These are phyloP conservation scores for Monascus ruber DNA, from an alignment of 2,329 filamentous ascomycete genomes.

Conservation along the genomic window DNA sequence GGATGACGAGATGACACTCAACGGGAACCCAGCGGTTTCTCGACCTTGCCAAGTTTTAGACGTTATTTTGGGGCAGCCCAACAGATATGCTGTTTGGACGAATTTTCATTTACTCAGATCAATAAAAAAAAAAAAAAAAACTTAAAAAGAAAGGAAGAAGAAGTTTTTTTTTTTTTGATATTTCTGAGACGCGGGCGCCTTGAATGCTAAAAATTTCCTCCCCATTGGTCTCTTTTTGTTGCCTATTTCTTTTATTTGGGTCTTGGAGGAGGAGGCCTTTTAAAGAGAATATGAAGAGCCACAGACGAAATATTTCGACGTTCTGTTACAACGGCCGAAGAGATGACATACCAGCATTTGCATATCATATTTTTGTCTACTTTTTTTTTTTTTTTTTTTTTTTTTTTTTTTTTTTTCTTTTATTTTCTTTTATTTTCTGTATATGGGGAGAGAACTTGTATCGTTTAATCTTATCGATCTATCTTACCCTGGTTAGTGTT, in stretches of 20 bases:
- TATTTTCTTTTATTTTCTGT: neutral
- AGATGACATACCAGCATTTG: constrained; percentile 29
- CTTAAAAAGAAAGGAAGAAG: constrained; percentile 12
- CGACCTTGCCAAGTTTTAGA: constrained; percentile 32
- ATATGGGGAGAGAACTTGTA: no score
- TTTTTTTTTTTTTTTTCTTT: constrained; percentile 1
- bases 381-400: constrained; percentile 1
- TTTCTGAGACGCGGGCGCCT: constrained; percentile 14
- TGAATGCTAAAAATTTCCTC: constrained; percentile 11
- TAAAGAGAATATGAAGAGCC: constrained; percentile 25
- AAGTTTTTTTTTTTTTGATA: constrained; percentile 7
- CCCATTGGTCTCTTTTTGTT: no score
- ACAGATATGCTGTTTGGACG: constrained; percentile 21
- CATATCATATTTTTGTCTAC: constrained; percentile 11
- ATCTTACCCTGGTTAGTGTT: no score
- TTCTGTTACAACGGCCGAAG: constrained; percentile 19
- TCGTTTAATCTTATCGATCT: no score
- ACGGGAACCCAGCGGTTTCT: constrained; percentile 25
- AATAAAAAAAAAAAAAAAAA: constrained; percentile 20
- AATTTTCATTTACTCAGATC: constrained; percentile 14
- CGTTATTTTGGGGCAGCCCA: constrained; percentile 31
- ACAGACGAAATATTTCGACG: constrained; percentile 17
- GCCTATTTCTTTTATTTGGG: constrained; percentile 8
- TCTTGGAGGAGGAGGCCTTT: constrained; percentile 11
- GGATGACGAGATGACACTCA: constrained; percentile 36